phyloP scores from a whole-genome alignment of 2,329 filamentous ascomycete species.

The Colletotrichum theobromicola region DNA sequence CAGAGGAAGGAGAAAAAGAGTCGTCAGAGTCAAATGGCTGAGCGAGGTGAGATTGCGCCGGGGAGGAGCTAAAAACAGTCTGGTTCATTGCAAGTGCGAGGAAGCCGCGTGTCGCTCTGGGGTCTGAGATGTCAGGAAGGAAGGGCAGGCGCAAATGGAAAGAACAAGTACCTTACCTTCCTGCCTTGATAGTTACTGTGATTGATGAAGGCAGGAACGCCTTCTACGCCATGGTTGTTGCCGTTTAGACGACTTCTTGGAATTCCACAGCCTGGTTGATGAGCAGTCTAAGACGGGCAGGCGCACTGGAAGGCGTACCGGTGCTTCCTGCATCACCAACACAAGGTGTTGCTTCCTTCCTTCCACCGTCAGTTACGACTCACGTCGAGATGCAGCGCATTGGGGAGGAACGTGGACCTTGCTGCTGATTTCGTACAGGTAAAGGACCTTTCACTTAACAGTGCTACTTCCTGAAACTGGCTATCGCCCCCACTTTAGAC shows the following conservation, averaged over 20 bases:
- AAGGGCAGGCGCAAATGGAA: background rate
- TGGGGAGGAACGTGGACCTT: background rate
- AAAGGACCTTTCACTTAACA: background rate
- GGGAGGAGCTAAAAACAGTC: background rate
- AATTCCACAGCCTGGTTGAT: background rate
- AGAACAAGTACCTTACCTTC: background rate
- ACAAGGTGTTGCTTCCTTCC: background rate
- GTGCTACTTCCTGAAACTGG: background rate
- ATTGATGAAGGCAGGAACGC: background rate
- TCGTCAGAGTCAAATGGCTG: background rate
- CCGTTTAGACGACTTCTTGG: background rate
- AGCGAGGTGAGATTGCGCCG: background rate
- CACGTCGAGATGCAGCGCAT: background rate
- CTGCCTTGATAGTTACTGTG: background rate
- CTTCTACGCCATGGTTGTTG: background rate
- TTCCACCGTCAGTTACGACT: background rate
- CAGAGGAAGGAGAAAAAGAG: background rate
- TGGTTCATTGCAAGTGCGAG: background rate
- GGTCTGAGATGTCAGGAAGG: background rate
- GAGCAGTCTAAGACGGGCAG: background rate
- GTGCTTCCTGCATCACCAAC: background rate
- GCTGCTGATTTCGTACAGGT: background rate
- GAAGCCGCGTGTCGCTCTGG: background rate
- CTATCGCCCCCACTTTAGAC: background rate
- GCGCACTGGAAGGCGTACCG: background rate